phyloP scores from a whole-genome alignment of 1,284 basidiomycete genomes.

The Phenoliferia sp. region DNA sequence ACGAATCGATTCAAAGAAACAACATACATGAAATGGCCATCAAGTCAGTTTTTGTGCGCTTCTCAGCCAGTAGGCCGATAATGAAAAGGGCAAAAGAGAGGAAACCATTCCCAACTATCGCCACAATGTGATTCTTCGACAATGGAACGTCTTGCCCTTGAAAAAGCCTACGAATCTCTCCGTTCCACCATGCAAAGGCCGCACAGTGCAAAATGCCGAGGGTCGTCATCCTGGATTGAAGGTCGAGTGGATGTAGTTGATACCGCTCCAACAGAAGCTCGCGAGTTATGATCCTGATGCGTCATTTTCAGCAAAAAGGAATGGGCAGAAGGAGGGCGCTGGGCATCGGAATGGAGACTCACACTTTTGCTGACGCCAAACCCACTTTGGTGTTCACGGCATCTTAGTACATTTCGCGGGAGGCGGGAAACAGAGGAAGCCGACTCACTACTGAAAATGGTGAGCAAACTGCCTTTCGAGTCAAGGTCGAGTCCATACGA shows the following conservation, averaged over 20 bases:
- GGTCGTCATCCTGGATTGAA: conserved; percentile 17
- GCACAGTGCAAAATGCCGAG: conserved; percentile 20
- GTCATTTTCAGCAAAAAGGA: too few relatives aligned
- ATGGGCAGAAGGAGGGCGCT: too few relatives aligned
- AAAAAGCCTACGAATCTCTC: conserved; percentile 15
- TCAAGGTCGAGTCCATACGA: conserved; percentile 69
- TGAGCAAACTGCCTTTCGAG: conserved; percentile 87
- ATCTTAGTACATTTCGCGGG: too few relatives aligned
- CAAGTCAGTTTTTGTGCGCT: conserved; percentile 17
- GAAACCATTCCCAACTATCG: conserved; percentile 22
- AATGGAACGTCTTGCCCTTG: conserved; percentile 14
- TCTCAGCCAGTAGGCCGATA: conserved; percentile 19
- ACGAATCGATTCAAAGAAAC: background rate
- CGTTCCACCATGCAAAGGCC: conserved; percentile 25
- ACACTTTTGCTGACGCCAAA: too few relatives aligned
- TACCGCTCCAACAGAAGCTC: background rate
- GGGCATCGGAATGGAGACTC: too few relatives aligned
- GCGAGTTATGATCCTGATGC: conserved; percentile 27
- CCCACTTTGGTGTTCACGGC: too few relatives aligned
- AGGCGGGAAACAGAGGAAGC: too few relatives aligned
- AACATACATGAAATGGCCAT: conserved; percentile 21
- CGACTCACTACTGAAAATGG: too few relatives aligned
- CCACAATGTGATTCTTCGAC: conserved; percentile 13
- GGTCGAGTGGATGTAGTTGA: conserved; percentile 22
- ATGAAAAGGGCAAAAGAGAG: conserved; percentile 20